phyloP scores from a whole-genome alignment of 177 flowering plant genomes.

The Telopea speciosissima region DNA sequence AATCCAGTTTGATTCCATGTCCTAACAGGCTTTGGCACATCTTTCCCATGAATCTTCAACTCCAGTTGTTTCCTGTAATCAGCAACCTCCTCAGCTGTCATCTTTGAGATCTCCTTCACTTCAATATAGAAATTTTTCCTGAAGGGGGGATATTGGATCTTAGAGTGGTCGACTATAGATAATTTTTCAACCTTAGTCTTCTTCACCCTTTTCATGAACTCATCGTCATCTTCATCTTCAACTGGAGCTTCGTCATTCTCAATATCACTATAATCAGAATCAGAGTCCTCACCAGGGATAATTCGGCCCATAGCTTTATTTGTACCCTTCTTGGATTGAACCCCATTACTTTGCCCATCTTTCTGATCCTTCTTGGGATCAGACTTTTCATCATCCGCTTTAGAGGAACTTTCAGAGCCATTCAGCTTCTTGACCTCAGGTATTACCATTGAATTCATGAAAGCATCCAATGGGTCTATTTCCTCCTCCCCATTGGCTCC shows the following conservation, averaged over 20 bases:
- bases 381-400: constrained; percentile 16
- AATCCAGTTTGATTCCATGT: constrained; percentile 92
- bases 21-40: constrained; percentile 85
- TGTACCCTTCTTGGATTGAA: constrained; percentile 29
- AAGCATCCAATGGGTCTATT: constrained; percentile 94
- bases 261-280: constrained; percentile 59
- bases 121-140: constrained; percentile 90
- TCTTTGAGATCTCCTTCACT: constrained; percentile 77
- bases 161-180: constrained; percentile 86
- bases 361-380: constrained; percentile 29
- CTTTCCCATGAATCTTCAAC: constrained; percentile 86
- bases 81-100: constrained; percentile 74
- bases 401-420: constrained; percentile 23
- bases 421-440: constrained; percentile 84
- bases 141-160: constrained; percentile 73
- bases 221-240: constrained; percentile 94
- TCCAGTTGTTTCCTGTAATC: constrained; percentile 73
- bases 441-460: constrained; percentile 86
- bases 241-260: constrained; percentile 46
- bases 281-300: constrained; percentile 89
- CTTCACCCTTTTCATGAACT: constrained; percentile 92
- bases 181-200: constrained; percentile 91
- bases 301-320: constrained; percentile 69
- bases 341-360: constrained; percentile 26
- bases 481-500: constrained; percentile 61